These are phyloP conservation scores for Chrysanthemum makinoi DNA, from an alignment of 129 eudicot species.

Conservation along the genomic window DNA sequence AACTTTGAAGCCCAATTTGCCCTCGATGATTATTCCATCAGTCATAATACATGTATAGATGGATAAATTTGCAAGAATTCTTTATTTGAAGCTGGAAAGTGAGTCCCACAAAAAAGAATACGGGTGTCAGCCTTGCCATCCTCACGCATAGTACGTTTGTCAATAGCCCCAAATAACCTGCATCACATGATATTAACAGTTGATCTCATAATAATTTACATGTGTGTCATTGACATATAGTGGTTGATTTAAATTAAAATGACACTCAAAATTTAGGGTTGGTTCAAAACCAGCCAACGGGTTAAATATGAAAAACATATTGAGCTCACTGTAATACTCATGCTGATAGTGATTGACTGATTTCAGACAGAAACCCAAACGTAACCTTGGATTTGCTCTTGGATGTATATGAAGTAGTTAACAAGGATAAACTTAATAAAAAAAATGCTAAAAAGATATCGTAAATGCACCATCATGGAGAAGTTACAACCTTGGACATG, in stretches of 20 bases:
- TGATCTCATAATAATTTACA: no score
- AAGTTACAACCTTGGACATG: no score
- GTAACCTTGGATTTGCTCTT: no score
- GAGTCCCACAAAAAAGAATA: conserved; percentile 75
- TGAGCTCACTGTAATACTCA: no score
- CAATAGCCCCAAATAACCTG: conserved; percentile 42
- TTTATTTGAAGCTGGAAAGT: conserved; percentile 72
- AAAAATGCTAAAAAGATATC: no score
- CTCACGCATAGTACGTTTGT: conserved; percentile 40
- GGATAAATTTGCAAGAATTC: conserved; percentile 59
- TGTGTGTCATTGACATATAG: conserved; percentile 31
- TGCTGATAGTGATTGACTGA: no score
- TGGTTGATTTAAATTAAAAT: conserved; percentile 22
- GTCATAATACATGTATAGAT: conserved; percentile 49
- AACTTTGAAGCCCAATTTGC: background rate
- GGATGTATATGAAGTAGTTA: no score
- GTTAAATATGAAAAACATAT: no score
- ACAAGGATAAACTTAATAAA: no score
- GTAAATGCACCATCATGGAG: no score
- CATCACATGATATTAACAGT: background rate
- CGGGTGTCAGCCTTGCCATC: conserved; percentile 39
- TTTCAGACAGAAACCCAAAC: no score
- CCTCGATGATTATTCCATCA: background rate
- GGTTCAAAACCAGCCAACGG: background rate
- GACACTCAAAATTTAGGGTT: background rate